Evolutionary conservation across 2,329 filamentous ascomycete genomes (phyloP).

Genomic region (Polychaeton citri): DNA sequence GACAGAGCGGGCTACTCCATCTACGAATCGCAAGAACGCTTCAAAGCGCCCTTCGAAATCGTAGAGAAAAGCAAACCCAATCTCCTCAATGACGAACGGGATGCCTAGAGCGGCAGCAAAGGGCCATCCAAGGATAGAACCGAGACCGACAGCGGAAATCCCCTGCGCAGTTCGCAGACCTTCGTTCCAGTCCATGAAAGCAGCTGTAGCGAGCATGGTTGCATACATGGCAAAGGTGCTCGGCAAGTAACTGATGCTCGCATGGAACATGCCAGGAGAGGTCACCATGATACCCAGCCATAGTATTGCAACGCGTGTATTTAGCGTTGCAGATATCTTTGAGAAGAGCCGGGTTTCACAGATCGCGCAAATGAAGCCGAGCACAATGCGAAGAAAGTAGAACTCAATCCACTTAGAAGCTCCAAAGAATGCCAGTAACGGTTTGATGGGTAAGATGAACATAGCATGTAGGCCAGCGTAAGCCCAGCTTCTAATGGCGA

Average conservation of each 20-base stretch:
- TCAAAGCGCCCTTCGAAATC: constrained; percentile 30
- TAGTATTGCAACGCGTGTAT: constrained; percentile 70
- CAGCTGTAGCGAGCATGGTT: constrained; percentile 68
- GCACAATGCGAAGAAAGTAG: constrained; percentile 65
- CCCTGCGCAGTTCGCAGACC: constrained; percentile 68
- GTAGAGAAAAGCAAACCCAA: constrained; percentile 39
- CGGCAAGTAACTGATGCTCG: constrained; percentile 73
- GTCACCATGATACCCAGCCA: constrained; percentile 66
- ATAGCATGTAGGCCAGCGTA: constrained; percentile 72
- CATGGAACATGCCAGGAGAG: constrained; percentile 87
- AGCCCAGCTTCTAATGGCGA: constrained; percentile 88
- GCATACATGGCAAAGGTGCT: constrained; percentile 97
- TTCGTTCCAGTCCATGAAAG: constrained; percentile 81
- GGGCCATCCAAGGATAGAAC: constrained; percentile 82
- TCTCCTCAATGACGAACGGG: constrained; percentile 71
- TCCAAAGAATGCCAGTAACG: constrained; percentile 31
- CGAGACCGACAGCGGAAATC: constrained; percentile 82
- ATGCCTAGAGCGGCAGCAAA: constrained; percentile 73
- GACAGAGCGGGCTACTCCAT: constrained; percentile 54
- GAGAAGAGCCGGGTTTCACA: constrained; percentile 75
- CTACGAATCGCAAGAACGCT: constrained; percentile 47
- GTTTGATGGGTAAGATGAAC: constrained; percentile 50
- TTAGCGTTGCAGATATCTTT: constrained; percentile 61
- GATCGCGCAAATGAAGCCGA: constrained; percentile 65
- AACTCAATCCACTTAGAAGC: constrained; percentile 51